These are phyloP conservation scores for Saccharomycopsis babjevae DNA, from an alignment of 805 yeast genomes.

Conservation along the genomic window DNA sequence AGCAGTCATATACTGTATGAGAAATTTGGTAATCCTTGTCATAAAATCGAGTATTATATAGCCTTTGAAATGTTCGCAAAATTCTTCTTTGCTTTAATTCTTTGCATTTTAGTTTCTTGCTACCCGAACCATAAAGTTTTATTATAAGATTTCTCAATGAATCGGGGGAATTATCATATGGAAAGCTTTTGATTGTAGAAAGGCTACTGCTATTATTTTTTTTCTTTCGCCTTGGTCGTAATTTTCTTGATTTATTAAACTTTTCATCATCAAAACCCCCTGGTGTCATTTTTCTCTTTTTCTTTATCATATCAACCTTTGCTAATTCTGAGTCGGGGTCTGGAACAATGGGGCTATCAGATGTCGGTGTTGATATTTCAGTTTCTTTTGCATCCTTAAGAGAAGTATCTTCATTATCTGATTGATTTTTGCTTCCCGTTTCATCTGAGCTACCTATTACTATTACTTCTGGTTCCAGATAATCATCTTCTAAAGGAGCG, in stretches of 20 bases:
- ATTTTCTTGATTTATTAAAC: background rate
- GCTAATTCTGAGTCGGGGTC: background rate
- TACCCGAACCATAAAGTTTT: background rate
- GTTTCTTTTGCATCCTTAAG: background rate
- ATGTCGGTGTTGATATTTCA: background rate
- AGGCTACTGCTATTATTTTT: background rate
- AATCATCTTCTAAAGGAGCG: background rate
- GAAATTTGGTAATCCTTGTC: slow-evolving; percentile 6
- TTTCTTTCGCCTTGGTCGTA: background rate
- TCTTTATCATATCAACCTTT: background rate
- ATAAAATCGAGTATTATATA: slow-evolving; percentile 18
- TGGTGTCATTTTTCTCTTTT: background rate
- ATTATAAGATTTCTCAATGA: slow-evolving; percentile 17
- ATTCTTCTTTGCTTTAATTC: slow-evolving; percentile 28
- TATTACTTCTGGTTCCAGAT: background rate
- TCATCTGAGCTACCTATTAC: background rate
- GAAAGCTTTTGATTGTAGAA: slow-evolving; percentile 12
- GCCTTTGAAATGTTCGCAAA: slow-evolving; percentile 21
- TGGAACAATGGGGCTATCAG: background rate
- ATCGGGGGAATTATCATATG: slow-evolving; percentile 14
- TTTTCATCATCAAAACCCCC: background rate
- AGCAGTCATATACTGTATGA: slow-evolving; percentile 21
- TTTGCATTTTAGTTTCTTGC: slow-evolving; percentile 11
- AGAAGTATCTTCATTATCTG: background rate
- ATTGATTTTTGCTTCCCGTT: background rate